Base-by-base conservation (phyloP, 768 basidiomycete species). In the Pulveroboletus frians region DNA sequence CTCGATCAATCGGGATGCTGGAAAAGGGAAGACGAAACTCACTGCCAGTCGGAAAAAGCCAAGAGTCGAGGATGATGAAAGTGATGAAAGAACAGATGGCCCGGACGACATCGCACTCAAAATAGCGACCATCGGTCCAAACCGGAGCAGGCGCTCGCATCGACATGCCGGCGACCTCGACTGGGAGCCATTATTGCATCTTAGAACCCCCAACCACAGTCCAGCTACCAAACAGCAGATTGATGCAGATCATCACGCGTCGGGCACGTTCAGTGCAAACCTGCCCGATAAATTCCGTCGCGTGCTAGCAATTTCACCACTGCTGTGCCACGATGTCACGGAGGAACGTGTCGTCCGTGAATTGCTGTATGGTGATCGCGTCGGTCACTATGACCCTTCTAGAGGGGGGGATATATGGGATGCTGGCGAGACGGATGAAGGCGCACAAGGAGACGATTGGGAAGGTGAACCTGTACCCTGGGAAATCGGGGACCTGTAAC, bases 391-490 rank as follows among this genome's bases (percentile, higher is more conserved):
- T 61, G 78, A 88, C 51, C 72, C 81, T 13, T 68, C 60, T 43
- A 83, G 74, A 62, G 85, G 85, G 15, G 86, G 84, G 3, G 79
- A 84, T 49, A 79, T 89, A 49, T 89, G 87, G 87, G 82, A 79
- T 57, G 79, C 79, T 36, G 88, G 88, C 20, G 88, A 90, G 64
- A 71, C 71, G 43, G 71, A 75, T 55, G 70, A 70, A 31, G 69
- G 66, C 30, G 63, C 64, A 20, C 58, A 57, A 18, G 62, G 54
- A 36, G 78, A 75, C 40, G 71, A 71, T 54, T 91, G 88, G 88
- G 88, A 89, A 67, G 81, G 84, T 31, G 88, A 89, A 65, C 83
- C 84, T 32, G 76, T 89, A 31, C 84, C 88, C 51, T 91, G 88
- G 88, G 85, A 85, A 67, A 74, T 80, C 9, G 88, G 81, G 45